A percentile compares a stretch with the other conserved stretches of the same genome.
phyloP scores from a whole-genome alignment of 208 protist genomes.

The Acanthamoeba sp. region DNA sequence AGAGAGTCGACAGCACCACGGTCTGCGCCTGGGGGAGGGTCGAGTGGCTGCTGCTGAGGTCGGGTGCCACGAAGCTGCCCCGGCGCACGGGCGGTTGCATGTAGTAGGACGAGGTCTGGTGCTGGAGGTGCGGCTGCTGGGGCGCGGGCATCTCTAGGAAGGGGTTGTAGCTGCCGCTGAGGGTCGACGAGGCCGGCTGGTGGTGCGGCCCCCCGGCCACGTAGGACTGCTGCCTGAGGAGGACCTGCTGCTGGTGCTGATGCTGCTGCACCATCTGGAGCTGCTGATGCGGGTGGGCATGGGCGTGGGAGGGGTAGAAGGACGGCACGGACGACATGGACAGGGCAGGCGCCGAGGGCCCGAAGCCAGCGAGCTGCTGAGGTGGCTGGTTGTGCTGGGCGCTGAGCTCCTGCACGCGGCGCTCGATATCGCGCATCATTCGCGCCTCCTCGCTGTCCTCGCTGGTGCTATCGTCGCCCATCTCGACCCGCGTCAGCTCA shows the following conservation, averaged over 20 bases:
- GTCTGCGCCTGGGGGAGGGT: not conserved
- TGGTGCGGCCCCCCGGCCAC: not conserved
- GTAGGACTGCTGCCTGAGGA: not conserved
- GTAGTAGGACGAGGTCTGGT: not conserved
- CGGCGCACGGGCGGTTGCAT: not conserved
- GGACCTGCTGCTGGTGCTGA: not conserved
- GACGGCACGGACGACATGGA: not conserved
- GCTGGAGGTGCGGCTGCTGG: not conserved
- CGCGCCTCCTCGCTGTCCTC: conserved; percentile 3
- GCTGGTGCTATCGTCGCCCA: too few relatives aligned
- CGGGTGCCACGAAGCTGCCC: not conserved
- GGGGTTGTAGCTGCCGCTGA: conserved; percentile 24
- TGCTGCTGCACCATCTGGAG: not conserved
- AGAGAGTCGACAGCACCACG: conserved; percentile 10
- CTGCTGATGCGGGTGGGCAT: not conserved
- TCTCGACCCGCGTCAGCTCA: not conserved
- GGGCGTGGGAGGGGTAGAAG: not conserved
- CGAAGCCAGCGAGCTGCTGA: not conserved
- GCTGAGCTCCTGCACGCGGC: not conserved
- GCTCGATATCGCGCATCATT: conserved; percentile 14
- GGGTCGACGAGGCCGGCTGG: not conserved
- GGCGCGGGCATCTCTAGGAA: not conserved
- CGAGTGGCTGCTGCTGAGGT: conserved; percentile 20
- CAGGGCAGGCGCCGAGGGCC: not conserved
- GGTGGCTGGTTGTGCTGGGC: not conserved